These are phyloP conservation scores for Aethionema arabicum DNA, from an alignment of 345 rosid species.

Conservation along the genomic window DNA sequence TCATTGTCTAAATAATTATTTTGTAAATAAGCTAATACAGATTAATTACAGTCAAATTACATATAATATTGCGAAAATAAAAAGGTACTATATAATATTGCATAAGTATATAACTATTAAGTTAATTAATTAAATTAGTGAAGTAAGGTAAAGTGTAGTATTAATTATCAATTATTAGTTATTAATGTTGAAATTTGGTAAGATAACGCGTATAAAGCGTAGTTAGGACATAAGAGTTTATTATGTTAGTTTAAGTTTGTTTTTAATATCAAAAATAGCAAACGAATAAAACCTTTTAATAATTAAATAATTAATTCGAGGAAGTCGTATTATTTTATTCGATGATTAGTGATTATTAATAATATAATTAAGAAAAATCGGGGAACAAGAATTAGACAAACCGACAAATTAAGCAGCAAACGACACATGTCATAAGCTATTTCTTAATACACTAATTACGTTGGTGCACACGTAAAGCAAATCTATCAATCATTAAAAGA, in stretches of 20 bases:
- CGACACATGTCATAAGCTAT: conserved; percentile 53
- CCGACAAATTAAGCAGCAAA: conserved; percentile 56
- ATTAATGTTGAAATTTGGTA: conserved; percentile 18
- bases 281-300: conserved; percentile 11
- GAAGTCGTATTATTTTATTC: conserved; percentile 24
- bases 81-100: neutral
- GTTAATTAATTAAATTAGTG: conserved; percentile 1
- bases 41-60: neutral
- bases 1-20: neutral
- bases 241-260: conserved; percentile 9
- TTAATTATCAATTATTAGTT: neutral
- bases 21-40: neutral
- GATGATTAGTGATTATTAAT: conserved; percentile 3
- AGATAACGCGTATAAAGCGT: conserved; percentile 31
- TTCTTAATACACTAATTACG: conserved; percentile 40
- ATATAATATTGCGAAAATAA: neutral
- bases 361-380: neutral
- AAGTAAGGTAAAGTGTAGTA: conserved; percentile 2
- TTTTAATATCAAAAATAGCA: conserved; percentile 21
- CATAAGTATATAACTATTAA: conserved; percentile 1
- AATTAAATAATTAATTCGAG: neutral
- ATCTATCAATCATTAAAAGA: conserved; percentile 44
- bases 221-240: conserved; percentile 23
- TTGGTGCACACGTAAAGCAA: conserved; percentile 55
- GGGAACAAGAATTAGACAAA: conserved; percentile 37